phyloP scores from a whole-genome alignment of 805 yeast genomes.

The Metschnikowia dekortorum region DNA sequence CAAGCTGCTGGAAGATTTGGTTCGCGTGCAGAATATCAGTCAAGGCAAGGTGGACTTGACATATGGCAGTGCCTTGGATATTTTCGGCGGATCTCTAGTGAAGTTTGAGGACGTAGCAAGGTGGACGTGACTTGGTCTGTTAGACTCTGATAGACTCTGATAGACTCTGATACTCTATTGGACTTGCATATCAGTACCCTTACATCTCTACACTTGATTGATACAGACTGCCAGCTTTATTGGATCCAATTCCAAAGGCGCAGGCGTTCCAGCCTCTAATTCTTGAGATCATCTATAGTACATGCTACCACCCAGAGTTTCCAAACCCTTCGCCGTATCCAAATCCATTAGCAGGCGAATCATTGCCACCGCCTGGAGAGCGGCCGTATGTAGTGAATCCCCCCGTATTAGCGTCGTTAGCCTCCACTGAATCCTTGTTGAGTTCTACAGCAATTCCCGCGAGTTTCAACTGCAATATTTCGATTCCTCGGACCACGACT shows the following conservation, averaged over 20 bases:
- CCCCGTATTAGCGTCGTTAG: slow-evolving; percentile 39
- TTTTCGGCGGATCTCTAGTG: slow-evolving; percentile 87
- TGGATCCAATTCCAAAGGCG: too few species aligned
- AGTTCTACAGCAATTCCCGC: slow-evolving; percentile 81
- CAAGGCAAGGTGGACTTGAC: slow-evolving; percentile 85
- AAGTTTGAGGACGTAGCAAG: slow-evolving; percentile 66
- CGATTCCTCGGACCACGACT: slow-evolving; percentile 80
- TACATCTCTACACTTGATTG: too few species aligned
- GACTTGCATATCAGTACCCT: too few species aligned
- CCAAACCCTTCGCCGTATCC: slow-evolving; percentile 35
- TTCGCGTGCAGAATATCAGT: slow-evolving; percentile 62
- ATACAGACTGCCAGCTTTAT: too few species aligned
- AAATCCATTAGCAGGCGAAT: slow-evolving; percentile 23
- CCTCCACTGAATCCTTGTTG: slow-evolving; percentile 40
- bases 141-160: too few species aligned
- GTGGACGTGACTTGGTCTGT: slow-evolving; percentile 42
- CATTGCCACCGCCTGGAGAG: slow-evolving; percentile 32
- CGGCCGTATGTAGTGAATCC: slow-evolving; percentile 48
- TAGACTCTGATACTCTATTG: too few species aligned
- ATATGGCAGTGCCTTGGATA: slow-evolving; percentile 87
- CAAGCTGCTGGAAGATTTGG: slow-evolving; percentile 62
- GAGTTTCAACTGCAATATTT: slow-evolving; percentile 80
- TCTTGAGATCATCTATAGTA: slow-evolving; percentile 1
- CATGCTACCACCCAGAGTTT: slow-evolving; percentile 26
- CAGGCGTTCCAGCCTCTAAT: too few species aligned